phyloP scores from a whole-genome alignment of 2,329 filamentous ascomycete genomes.

The Penicillium sp. region DNA sequence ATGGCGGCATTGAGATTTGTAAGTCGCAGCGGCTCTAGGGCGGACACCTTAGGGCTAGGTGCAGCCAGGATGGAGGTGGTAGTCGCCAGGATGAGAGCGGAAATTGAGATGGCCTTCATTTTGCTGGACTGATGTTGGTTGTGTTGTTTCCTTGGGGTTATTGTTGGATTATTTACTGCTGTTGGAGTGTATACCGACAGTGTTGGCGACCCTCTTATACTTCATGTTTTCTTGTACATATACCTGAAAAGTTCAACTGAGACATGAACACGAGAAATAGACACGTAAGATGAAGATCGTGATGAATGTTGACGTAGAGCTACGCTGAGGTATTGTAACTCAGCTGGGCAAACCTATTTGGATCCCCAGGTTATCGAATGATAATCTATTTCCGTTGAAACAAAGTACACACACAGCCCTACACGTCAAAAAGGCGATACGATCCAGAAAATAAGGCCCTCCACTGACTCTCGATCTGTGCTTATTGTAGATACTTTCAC shows the following conservation, averaged over 20 bases:
- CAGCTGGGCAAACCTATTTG: neutral
- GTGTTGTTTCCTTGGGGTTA: neutral
- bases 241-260: neutral
- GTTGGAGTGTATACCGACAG: neutral
- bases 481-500: neutral
- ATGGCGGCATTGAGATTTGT: constrained; percentile 7
- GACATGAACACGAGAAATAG: neutral
- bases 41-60: constrained; percentile 3
- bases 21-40: constrained; percentile 7
- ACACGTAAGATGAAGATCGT: neutral
- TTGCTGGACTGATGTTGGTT: neutral
- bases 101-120: constrained; percentile 11
- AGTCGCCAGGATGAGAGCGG: constrained; percentile 7
- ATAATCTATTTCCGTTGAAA: neutral
- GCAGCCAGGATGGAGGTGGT: constrained; percentile 7
- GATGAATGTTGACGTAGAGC: constrained; percentile 3
- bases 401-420: neutral
- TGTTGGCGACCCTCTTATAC: constrained; percentile 1
- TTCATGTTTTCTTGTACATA: neutral
- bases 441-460: neutral
- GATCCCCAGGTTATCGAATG: neutral
- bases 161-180: neutral
- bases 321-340: neutral
- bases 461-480: neutral
- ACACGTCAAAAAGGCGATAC: neutral